Conservation (phyloP, 2,329 filamentous ascomycete species). For the Drechslerella dactyloides region DNA sequence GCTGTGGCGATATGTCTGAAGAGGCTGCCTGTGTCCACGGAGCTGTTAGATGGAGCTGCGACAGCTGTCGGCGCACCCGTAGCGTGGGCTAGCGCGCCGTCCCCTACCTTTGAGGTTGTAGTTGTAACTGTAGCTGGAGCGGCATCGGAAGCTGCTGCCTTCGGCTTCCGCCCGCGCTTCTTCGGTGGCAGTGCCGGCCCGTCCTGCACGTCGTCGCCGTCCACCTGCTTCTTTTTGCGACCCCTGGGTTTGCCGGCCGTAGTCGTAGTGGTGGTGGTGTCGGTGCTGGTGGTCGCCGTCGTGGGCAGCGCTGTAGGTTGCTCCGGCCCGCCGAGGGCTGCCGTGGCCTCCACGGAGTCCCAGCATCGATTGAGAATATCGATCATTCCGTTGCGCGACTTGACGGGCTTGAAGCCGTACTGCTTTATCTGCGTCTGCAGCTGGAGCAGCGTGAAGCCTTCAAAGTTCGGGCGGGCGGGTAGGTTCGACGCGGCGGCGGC, state of each 20-base stretch:
- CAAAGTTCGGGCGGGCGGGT: constrained; percentile 37
- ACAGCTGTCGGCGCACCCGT: too few relatives aligned
- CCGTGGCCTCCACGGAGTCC: constrained; percentile 31
- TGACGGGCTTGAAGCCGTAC: constrained; percentile 45
- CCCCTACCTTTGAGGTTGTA: constrained; percentile 3
- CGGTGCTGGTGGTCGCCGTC: background rate
- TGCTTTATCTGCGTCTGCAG: constrained; percentile 35
- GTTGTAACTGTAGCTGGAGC: constrained; percentile 8
- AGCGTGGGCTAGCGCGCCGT: too few relatives aligned
- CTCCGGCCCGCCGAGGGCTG: constrained; percentile 3
- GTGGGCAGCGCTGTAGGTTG: background rate
- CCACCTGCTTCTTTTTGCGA: constrained; percentile 14
- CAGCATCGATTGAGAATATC: constrained; percentile 41
- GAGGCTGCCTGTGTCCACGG: background rate
- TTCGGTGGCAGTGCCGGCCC: constrained; percentile 10
- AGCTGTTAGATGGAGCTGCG: too few relatives aligned
- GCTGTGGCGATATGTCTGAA: constrained; percentile 32
- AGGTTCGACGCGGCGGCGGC: background rate
- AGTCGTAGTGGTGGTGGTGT: too few relatives aligned
- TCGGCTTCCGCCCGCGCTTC: constrained; percentile 40
- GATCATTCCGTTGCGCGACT: constrained; percentile 47
- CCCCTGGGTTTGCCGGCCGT: constrained; percentile 7
- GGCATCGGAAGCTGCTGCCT: background rate
- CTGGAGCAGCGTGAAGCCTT: constrained; percentile 41
- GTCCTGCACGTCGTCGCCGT: constrained; percentile 4